Evolutionary conservation across 768 basidiomycete genomes (phyloP).

Genomic region (Brasilioporus rufonigricans): DNA sequence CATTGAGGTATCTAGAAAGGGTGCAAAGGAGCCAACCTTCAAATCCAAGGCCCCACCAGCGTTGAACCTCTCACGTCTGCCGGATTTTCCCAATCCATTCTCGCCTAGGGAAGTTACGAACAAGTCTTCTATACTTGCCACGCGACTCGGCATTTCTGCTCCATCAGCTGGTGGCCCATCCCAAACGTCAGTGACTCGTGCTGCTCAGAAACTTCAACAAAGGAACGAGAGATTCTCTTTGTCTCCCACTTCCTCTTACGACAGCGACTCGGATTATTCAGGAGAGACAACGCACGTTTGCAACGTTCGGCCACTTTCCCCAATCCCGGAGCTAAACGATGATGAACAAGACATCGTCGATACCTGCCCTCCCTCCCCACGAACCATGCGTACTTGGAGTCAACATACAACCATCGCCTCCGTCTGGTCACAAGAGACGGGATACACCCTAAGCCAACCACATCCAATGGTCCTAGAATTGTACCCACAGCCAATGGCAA

Average conservation of each 20-base stretch:
- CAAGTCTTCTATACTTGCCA: slow-evolving; percentile 10
- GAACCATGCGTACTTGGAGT: background rate
- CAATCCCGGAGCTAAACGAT: background rate
- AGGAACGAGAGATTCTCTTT: slow-evolving; percentile 7
- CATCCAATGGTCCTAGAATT: slow-evolving; percentile 7
- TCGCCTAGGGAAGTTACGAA: background rate
- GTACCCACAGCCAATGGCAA: background rate
- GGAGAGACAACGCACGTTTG: background rate
- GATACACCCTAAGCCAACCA: slow-evolving; percentile 38
- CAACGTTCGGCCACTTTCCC: slow-evolving; percentile 11
- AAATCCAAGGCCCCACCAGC: slow-evolving; percentile 10
- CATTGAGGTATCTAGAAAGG: background rate
- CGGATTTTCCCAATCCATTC: background rate
- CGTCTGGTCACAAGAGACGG: slow-evolving; percentile 38
- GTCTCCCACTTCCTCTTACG: background rate
- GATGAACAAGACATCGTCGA: background rate
- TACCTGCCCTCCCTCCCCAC: background rate
- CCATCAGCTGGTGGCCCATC: background rate
- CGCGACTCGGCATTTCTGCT: slow-evolving; percentile 9
- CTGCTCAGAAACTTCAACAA: slow-evolving; percentile 8
- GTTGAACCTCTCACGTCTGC: slow-evolving; percentile 1
- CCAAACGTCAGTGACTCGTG: background rate
- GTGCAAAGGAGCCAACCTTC: background rate
- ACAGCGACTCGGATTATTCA: slow-evolving; percentile 4
- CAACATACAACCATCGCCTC: slow-evolving; percentile 14